These are phyloP conservation scores for Gnetum montanum DNA, from an alignment of 75 land plant genomes.

Conservation along the genomic window DNA sequence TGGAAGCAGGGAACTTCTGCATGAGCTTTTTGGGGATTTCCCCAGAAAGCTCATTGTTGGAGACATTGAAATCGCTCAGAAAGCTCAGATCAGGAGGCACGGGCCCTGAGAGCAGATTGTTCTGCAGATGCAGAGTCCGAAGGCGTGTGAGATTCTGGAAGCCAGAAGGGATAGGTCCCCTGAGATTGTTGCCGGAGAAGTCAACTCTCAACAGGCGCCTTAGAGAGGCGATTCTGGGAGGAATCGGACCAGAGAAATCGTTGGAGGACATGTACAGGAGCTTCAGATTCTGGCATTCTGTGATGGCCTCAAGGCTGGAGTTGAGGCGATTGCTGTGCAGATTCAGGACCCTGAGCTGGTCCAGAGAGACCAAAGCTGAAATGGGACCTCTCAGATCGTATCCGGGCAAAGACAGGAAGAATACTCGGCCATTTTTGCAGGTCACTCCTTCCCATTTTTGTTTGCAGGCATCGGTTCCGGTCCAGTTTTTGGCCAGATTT, in stretches of 20 bases:
- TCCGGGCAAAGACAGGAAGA: conserved; percentile 37
- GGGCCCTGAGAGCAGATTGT: conserved; percentile 47
- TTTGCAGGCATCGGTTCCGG: conserved; percentile 28
- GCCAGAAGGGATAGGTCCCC: conserved; percentile 27
- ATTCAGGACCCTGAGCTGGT: conserved; percentile 56
- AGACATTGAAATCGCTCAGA: conserved; percentile 32
- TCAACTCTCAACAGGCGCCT: conserved; percentile 40
- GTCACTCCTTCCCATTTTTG: conserved; percentile 47
- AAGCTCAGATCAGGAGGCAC: conserved; percentile 31
- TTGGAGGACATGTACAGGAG: conserved; percentile 52
- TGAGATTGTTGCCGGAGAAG: conserved; percentile 49
- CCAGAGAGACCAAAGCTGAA: conserved; percentile 30
- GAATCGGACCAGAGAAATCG: conserved; percentile 62
- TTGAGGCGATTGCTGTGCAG: conserved; percentile 59
- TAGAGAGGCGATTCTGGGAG: conserved; percentile 29
- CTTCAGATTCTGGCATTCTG: conserved; percentile 35
- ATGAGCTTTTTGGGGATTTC: conserved; percentile 15
- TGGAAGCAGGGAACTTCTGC: conserved; percentile 19
- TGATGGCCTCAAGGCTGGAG: conserved; percentile 32
- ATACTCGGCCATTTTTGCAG: conserved; percentile 35
- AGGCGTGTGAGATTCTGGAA: conserved; percentile 30
- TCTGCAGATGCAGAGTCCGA: conserved; percentile 39
- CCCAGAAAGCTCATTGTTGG: conserved; percentile 54
- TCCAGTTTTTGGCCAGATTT: conserved; percentile 44
- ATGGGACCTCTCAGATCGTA: conserved; percentile 44